phyloP scores from a whole-genome alignment of 2,329 filamentous ascomycete genomes.

The Neofusicoccum sp. region DNA sequence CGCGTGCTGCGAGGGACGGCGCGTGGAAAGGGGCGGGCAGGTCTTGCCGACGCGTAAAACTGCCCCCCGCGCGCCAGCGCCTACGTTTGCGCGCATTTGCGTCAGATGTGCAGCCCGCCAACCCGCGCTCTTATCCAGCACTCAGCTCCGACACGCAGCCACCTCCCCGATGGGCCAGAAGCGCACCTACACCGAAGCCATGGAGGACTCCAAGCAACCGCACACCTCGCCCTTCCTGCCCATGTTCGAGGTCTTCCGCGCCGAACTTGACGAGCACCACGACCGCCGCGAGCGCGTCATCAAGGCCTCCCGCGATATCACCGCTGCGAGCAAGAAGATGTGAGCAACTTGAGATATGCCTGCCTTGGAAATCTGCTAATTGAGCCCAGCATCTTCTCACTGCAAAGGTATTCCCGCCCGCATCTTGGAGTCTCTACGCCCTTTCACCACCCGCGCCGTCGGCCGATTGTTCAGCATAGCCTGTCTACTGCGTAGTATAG shows the following conservation, averaged over 20 bases:
- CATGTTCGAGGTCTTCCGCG: constrained; percentile 85
- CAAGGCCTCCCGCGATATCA: constrained; percentile 90
- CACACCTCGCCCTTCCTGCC: constrained; percentile 52
- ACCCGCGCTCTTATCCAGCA: neutral
- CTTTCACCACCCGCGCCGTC: neutral
- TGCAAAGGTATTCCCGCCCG: constrained; percentile 66
- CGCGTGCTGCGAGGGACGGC: neutral
- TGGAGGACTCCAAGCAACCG: constrained; percentile 35
- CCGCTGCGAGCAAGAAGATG: constrained; percentile 96
- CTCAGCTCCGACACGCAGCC: neutral
- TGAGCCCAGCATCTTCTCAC: constrained; percentile 69
- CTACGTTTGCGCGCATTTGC: neutral
- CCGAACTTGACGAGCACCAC: constrained; percentile 91
- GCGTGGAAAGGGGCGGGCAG: neutral
- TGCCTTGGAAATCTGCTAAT: constrained; percentile 2
- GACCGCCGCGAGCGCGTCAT: constrained; percentile 88
- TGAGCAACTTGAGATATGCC: constrained; percentile 46
- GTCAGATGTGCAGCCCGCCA: constrained; percentile 11
- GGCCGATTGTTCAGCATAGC: neutral
- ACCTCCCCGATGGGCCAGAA: constrained; percentile 34
- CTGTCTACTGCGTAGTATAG: neutral
- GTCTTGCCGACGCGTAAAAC: constrained; percentile 16
- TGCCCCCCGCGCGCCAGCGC: neutral
- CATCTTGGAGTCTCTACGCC: neutral
- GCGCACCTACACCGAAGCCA: constrained; percentile 39